Evolutionary conservation across 345 rosid species (phyloP).

Genomic region (Mercurialis annua): DNA sequence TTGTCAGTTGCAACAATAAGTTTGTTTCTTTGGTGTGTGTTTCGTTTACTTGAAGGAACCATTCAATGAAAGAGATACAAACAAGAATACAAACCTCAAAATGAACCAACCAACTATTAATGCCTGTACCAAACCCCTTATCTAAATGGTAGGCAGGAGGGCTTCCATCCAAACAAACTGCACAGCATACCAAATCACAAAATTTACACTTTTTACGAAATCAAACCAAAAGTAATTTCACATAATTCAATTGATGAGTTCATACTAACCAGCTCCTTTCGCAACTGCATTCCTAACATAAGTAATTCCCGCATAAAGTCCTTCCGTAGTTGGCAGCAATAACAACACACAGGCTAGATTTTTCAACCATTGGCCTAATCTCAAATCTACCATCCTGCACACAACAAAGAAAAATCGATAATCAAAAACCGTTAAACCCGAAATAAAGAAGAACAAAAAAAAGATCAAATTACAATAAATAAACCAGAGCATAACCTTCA

Average conservation of each 20-base stretch:
- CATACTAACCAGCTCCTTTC: conserved; percentile 74
- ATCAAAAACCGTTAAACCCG: background rate
- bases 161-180: conserved; percentile 97
- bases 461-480: conserved; percentile 7
- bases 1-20: background rate
- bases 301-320: conserved; percentile 51
- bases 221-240: background rate
- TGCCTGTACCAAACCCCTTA: conserved; percentile 75
- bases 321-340: conserved; percentile 41
- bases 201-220: background rate
- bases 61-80: background rate
- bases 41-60: background rate
- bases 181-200: conserved; percentile 7
- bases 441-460: conserved; percentile 1
- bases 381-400: conserved; percentile 59
- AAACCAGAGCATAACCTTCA: background rate
- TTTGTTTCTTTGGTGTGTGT: too few relatives aligned
- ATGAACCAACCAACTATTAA: conserved; percentile 74
- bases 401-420: conserved; percentile 6
- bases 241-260: too few relatives aligned
- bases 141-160: conserved; percentile 88
- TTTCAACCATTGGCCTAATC: conserved; percentile 43
- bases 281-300: conserved; percentile 58
- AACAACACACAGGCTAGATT: conserved; percentile 39
- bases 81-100: conserved; percentile 60